Base-by-base conservation (phyloP, 202 grass and related monocot species). In the Musa balbisiana region DNA sequence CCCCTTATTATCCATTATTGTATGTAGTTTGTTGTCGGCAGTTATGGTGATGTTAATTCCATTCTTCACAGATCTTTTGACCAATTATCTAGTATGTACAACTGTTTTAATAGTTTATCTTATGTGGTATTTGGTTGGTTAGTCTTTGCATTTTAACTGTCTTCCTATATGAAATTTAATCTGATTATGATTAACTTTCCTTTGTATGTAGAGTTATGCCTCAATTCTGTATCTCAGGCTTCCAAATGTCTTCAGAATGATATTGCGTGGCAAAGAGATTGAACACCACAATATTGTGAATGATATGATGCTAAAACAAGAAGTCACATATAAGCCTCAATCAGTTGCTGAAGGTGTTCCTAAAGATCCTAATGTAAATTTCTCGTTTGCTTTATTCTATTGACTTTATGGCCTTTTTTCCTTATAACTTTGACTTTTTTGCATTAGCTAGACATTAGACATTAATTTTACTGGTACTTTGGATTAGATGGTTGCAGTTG, bases 291-390 rank as follows among this genome's bases (percentile, higher is more conserved):
- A 92, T 80, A 88, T 98, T 70, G 91, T 98, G 72, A 92, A 84
- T 83, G 88, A 98, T 83, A 98, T 98, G 94, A 98, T 98, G 94
- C 63, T 93, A 55, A 98, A 98, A 73, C 92, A 98, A 79, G 88
- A 94, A 84, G 85, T 98, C 75, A 93, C 86, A 55, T 98, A 98
- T 76, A 90, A 79, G 67, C 88, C 94, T 19, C 85, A 91, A 73
- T 75, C 72, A 52, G 64, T 59, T 52, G 11, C 86, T 83, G 87
- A 90, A 76, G 86, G 86, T 11, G 13, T 69, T 76, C 85, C 84
- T 22, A 98, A 93, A 73, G 94, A 98, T 83, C 80, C 88, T 80
- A 84, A 88, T 84, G 94, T 98, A 91, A 88, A 51, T 17, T 74
- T 64, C 27, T 50, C 9, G 33, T 43, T 43, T 43, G 4, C 33